Evolutionary conservation across 169 alveolate genomes (phyloP), one percentile per base, ranked within the genome.

Genomic region (Plasmodium coatneyi): DNA sequence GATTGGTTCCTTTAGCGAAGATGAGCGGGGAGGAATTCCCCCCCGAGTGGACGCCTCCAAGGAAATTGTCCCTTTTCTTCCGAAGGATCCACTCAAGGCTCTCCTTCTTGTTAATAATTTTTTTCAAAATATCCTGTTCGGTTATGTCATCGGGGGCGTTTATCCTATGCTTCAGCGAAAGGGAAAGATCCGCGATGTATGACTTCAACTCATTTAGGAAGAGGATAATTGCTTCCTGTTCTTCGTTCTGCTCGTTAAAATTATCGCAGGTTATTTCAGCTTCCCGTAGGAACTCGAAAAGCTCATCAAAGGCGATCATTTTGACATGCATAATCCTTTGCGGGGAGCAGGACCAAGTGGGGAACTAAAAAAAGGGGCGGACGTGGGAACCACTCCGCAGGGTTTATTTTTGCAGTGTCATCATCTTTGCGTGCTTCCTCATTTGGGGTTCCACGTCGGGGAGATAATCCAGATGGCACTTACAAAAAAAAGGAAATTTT

Each of bases 231-330:
- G 79, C 56, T 52, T 87, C 93, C 32, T 78, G 80, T 78, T 79
- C 82, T 76, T 87, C 87, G 2, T n/a, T 25, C 34, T 78, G 43
- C n/a, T 87, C 93, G 32, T 87, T 87, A 56, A 87, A 87, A 36
- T 78, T 32, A 1, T 87, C 93, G 19, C 93, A 87, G 9, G 89
- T 54, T 56, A 79, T 78, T 87, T 87, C 93, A 5, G 81, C 74
- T 32, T 87, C 89, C 54, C 72, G 80, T 10, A 87, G 46, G 70
- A 87, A 87, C 49, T 87, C 93, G 49, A 87, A 87, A 9, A 87
- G 5, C 54, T 87, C 93, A 16, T 87, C 93, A 14, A 87, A 87
- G 54, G 41, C 83, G 43, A 87, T 87, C 82, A 82, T 82, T 2
- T 30, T 22, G 34, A 10, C 7, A 16, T 52, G 28, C 56, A 78